Evolutionary conservation across 768 basidiomycete genomes (phyloP), one percentile per base, ranked within the genome.

Genomic region (Cyathus striatus): DNA sequence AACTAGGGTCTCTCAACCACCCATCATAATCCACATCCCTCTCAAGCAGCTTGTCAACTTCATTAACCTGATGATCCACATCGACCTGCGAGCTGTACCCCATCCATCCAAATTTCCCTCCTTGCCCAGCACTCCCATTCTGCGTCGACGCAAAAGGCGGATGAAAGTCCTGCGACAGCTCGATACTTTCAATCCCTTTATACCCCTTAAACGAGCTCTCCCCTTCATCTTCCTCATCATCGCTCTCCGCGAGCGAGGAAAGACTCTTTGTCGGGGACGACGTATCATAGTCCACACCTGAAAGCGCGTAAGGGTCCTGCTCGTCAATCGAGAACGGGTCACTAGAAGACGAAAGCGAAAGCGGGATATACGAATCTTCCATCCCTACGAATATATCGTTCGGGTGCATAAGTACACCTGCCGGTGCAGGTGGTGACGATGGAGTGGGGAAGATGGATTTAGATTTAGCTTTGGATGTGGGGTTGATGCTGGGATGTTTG

Each of bases 1-100:
- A 27, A 22, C 26, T 34, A 17, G 42, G 42, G 14, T 43, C 42
- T 7, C 42, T 30, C 26, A 77, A 49, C 78, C 77, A 81, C 6
- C 66, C 72, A 26, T 65, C 69, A 48, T 72, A 78, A 48, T 81
- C 79, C 3, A 81, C 69, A 45, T 82, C 83, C 48, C 68, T 67
- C 54, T 78, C 76, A 47, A 83, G 58, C 48, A 80, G 52, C 54
- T 74, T 76, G 38, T 66, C 72, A 4, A 79, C 79, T 48, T 66
- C 57, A 37, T 75, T 73, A 14, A 78, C 70, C 47, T 72, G 68
- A n/a, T 63, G 68, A 50, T 79, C 75, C 2, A 81, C 64, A 45
- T 79, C 75, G 43, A 77, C 74, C 47, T 81, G 80, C 3, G 81
- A 80, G 46, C 72, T 78, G 51, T 72, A 80, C 2, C 68, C 70